Conservation (phyloP, 495 filamentous ascomycete genomes). For the Xylaria telfairii region DNA sequence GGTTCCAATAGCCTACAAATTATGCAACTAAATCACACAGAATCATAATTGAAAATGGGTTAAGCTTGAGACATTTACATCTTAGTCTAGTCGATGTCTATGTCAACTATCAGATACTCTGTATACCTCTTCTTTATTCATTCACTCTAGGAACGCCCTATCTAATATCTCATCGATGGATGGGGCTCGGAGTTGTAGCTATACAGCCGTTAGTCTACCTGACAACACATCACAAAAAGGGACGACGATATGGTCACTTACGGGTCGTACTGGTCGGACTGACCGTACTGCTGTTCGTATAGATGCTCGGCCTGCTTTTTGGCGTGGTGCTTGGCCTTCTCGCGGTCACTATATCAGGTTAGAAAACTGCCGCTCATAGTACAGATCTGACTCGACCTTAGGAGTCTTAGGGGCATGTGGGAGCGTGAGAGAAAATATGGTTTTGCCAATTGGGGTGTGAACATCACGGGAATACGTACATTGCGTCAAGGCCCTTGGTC, state of each 20-base stretch:
- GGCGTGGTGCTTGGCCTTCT: slow-evolving; percentile 70
- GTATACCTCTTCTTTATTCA: neutral
- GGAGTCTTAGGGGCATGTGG: neutral
- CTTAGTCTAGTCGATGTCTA: neutral
- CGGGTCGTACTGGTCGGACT: slow-evolving; percentile 56
- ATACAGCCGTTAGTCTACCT: neutral
- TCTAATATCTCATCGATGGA: slow-evolving; percentile 35
- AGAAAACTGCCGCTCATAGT: neutral
- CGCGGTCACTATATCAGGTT: slow-evolving; percentile 52
- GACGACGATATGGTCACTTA: slow-evolving; percentile 38
- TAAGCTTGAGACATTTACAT: neutral
- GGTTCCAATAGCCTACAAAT: neutral
- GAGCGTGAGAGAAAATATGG: neutral
- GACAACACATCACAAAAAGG: neutral
- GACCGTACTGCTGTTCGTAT: slow-evolving; percentile 66
- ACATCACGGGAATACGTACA: neutral
- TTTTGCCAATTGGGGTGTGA: neutral
- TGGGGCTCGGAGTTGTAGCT: slow-evolving; percentile 29
- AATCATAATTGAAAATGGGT: neutral
- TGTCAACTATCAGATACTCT: neutral
- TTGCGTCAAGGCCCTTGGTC: slow-evolving; percentile 74
- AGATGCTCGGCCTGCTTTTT: slow-evolving; percentile 67
- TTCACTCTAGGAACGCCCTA: neutral
- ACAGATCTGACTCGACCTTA: neutral
- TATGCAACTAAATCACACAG: neutral